phyloP scores from a whole-genome alignment of 148 eudicot genomes.

The Rhododendron simsii region DNA sequence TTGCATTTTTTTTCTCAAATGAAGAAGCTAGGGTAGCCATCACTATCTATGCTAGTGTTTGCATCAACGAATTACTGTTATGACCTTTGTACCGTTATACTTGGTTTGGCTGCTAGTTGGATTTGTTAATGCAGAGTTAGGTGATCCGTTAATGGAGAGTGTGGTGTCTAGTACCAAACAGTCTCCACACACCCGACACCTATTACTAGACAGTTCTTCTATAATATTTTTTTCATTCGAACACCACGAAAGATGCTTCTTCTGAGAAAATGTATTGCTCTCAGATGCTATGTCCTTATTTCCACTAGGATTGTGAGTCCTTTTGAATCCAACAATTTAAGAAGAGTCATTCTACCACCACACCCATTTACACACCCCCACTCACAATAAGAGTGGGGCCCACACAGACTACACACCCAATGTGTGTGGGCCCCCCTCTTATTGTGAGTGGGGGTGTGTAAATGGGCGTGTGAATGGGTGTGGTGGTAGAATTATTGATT shows the following conservation, averaged over 20 bases:
- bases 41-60: not conserved
- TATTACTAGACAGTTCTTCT: not conserved
- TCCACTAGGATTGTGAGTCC: not conserved
- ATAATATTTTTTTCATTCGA: not conserved
- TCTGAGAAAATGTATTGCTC: not conserved
- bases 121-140: not conserved
- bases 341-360: not conserved
- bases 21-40: not conserved
- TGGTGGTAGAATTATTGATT: not conserved
- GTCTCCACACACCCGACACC: not conserved
- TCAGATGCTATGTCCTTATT: not conserved
- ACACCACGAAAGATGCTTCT: not conserved
- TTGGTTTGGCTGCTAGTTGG: not conserved
- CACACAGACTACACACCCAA: too few species aligned
- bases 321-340: not conserved
- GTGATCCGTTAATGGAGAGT: not conserved
- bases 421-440: too few species aligned
- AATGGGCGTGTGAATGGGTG: too few species aligned
- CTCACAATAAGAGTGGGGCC: too few species aligned
- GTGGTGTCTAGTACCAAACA: not conserved
- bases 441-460: too few species aligned
- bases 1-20: not conserved
- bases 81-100: not conserved
- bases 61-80: not conserved
- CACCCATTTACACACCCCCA: too few species aligned